Conservation (phyloP, 352 stramenopile genomes). For the Globisporangium carolinianum region DNA sequence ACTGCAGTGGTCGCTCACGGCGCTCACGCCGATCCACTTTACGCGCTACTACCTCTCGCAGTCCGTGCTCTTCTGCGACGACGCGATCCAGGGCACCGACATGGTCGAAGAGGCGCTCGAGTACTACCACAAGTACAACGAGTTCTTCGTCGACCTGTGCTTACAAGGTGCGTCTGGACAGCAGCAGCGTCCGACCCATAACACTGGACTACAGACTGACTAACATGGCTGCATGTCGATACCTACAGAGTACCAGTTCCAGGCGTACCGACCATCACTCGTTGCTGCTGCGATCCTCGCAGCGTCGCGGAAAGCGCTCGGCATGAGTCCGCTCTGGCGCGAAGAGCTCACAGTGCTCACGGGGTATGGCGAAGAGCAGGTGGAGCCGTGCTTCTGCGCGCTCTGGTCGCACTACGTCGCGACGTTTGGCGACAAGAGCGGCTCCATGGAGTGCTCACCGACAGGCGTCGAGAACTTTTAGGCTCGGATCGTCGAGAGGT, state of each 20-base stretch:
- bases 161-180: conserved; percentile 29
- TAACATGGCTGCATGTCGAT: too few species aligned
- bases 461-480: conserved; percentile 52
- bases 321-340: conserved; percentile 74
- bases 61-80: conserved; percentile 73
- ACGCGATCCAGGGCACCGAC: conserved; percentile 62
- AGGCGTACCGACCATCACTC: conserved; percentile 77
- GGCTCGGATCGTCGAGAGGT: neutral
- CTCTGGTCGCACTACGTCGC: conserved; percentile 78
- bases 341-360: conserved; percentile 76
- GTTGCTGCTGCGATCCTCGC: conserved; percentile 72
- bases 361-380: conserved; percentile 73
- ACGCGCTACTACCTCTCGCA: conserved; percentile 74
- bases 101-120: conserved; percentile 69
- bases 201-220: too few species aligned
- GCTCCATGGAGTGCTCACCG: conserved; percentile 61
- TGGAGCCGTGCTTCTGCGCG: conserved; percentile 79
- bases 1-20: conserved; percentile 62
- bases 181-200: too few species aligned
- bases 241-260: conserved; percentile 64
- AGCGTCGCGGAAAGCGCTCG: conserved; percentile 66
- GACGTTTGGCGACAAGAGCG: conserved; percentile 62
- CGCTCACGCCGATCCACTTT: conserved; percentile 75
- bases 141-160: conserved; percentile 83
- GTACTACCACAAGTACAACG: conserved; percentile 82